These are phyloP conservation scores for Mycosphaerella sp. DNA, from an alignment of 2,329 filamentous ascomycete species.

Conservation along the genomic window DNA sequence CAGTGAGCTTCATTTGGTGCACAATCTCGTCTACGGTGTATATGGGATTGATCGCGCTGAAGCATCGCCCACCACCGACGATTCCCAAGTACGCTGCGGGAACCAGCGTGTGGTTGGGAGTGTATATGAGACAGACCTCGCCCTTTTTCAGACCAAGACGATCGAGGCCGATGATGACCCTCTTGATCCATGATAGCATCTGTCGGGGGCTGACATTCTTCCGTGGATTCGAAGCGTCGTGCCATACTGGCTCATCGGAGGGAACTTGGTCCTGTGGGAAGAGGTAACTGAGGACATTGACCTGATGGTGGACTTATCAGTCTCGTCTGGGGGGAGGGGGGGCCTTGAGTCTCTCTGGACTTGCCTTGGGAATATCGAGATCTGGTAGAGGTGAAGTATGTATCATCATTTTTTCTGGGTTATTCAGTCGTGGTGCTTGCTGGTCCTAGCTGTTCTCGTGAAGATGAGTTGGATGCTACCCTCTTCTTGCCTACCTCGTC, in stretches of 20 bases:
- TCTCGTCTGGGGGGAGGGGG: background rate
- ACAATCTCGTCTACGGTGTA: conserved; percentile 49
- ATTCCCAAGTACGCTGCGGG: conserved; percentile 51
- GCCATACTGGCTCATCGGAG: conserved; percentile 48
- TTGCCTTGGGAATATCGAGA: conserved; percentile 28
- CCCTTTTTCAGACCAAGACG: conserved; percentile 42
- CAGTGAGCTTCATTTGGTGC: conserved; percentile 42
- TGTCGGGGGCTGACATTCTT: conserved; percentile 45
- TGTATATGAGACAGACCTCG: conserved; percentile 51
- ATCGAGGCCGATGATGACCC: conserved; percentile 47
- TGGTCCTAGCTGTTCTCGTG: too few relatives aligned
- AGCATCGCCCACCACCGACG: conserved; percentile 48
- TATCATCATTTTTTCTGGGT: conserved; percentile 23
- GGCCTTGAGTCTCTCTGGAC: background rate
- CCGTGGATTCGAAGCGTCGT: conserved; percentile 46
- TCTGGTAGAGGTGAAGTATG: conserved; percentile 23
- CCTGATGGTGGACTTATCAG: conserved; percentile 27
- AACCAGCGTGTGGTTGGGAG: conserved; percentile 52
- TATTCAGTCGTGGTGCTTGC: too few relatives aligned
- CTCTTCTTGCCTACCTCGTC: too few relatives aligned
- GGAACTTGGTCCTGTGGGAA: conserved; percentile 33
- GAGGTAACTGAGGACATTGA: conserved; percentile 39
- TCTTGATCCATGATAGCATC: conserved; percentile 47
- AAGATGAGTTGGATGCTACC: too few relatives aligned
- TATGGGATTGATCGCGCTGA: conserved; percentile 49